These are phyloP conservation scores for Hanseniaspora guilliermondii DNA, from an alignment of 805 yeast species.

Conservation along the genomic window DNA sequence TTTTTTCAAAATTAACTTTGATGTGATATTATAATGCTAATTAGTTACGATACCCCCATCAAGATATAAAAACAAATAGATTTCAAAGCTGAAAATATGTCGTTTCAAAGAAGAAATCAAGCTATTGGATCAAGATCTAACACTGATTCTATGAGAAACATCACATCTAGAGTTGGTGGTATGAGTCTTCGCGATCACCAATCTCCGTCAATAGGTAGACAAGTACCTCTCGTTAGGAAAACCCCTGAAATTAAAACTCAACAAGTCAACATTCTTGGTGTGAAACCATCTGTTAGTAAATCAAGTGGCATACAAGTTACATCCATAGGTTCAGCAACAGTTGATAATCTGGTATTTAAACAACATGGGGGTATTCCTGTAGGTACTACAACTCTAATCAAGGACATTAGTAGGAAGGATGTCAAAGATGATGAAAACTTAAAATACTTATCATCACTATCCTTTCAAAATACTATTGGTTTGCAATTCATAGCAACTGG, in stretches of 20 bases:
- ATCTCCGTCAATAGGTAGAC: slow-evolving; percentile 10
- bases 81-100: slow-evolving; percentile 30
- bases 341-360: slow-evolving; percentile 7
- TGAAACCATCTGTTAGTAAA: slow-evolving; percentile 10
- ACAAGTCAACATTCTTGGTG: not conserved
- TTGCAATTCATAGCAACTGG: slow-evolving; percentile 11
- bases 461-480: slow-evolving; percentile 9
- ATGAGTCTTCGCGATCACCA: not conserved
- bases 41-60: not conserved
- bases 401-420: not conserved
- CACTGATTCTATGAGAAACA: not conserved
- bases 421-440: slow-evolving; percentile 1
- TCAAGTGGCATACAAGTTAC: slow-evolving; percentile 12
- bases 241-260: slow-evolving; percentile 38
- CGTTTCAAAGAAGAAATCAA: slow-evolving; percentile 49
- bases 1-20: too few species aligned
- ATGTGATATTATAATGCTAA: too few species aligned
- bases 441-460: not conserved
- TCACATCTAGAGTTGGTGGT: not conserved
- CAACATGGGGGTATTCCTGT: slow-evolving; percentile 11
- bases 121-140: slow-evolving; percentile 13
- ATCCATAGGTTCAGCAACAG: slow-evolving; percentile 4
- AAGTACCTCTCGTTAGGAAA: slow-evolving; percentile 60
- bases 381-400: slow-evolving; percentile 9
- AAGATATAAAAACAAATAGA: too few species aligned